These are phyloP conservation scores for Boletales sp. DNA, from an alignment of 768 basidiomycete species.

Conservation along the genomic window DNA sequence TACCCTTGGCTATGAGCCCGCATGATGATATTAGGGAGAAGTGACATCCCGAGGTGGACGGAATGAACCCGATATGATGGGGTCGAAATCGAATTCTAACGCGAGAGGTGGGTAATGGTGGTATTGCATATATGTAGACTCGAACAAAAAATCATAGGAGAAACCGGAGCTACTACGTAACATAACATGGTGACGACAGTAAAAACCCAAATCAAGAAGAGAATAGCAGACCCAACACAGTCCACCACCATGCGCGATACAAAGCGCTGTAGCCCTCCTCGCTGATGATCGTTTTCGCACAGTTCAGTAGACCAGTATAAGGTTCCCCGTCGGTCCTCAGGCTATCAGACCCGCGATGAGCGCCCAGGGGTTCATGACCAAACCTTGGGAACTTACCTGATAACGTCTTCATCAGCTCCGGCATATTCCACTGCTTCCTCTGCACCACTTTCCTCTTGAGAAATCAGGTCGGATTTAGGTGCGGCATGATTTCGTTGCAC, in stretches of 20 bases:
- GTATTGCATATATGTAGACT: too few relatives aligned
- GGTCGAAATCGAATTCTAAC: too few relatives aligned
- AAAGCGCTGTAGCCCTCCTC: conserved; percentile 76
- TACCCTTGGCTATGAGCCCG: too few relatives aligned
- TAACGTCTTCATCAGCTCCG: conserved; percentile 77
- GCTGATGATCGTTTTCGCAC: conserved; percentile 67
- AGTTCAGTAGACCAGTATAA: conserved; percentile 71
- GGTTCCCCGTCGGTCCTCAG: conserved; percentile 77
- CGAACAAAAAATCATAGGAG: too few relatives aligned
- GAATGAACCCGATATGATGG: too few relatives aligned
- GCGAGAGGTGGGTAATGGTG: too few relatives aligned
- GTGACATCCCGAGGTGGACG: too few relatives aligned
- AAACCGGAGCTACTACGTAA: too few relatives aligned
- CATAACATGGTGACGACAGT: too few relatives aligned
- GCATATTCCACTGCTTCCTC: conserved; percentile 61
- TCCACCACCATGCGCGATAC: conserved; percentile 83
- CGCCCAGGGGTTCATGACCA: neutral
- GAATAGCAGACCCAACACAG: too few relatives aligned
- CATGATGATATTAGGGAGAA: too few relatives aligned
- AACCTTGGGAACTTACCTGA: conserved; percentile 51
- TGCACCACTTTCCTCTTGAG: conserved; percentile 63
- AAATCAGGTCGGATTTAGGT: conserved; percentile 66
- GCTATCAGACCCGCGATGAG: conserved; percentile 32
- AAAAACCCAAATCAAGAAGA: too few relatives aligned
- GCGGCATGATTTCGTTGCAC: conserved; percentile 84